These are phyloP conservation scores for Starmerella roubikii DNA, from an alignment of 805 yeast genomes.

Conservation along the genomic window DNA sequence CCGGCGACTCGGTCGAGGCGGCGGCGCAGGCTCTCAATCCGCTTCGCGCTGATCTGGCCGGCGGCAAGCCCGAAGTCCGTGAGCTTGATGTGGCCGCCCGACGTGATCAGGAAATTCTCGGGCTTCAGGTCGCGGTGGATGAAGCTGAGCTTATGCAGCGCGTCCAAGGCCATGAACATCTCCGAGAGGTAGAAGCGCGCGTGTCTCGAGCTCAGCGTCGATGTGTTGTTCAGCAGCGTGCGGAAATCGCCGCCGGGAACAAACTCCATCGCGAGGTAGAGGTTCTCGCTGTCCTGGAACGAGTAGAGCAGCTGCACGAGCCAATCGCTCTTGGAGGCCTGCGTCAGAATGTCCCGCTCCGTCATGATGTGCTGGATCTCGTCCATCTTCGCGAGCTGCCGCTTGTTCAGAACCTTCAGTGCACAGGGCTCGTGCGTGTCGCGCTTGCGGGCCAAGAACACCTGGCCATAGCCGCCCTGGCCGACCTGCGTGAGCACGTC, in stretches of 20 bases:
- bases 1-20: constrained; percentile 31
- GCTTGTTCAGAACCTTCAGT: constrained; percentile 77
- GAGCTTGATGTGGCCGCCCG: constrained; percentile 79
- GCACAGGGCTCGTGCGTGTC: constrained; percentile 96
- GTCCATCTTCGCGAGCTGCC: constrained; percentile 70
- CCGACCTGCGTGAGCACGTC: constrained; percentile 97
- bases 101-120: constrained; percentile 79
- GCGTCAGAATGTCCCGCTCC: constrained; percentile 89
- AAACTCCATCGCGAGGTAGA: constrained; percentile 94
- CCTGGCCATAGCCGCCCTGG: constrained; percentile 99
- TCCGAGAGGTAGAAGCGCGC: constrained; percentile 90
- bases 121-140: constrained; percentile 96
- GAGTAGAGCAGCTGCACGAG: constrained; percentile 85
- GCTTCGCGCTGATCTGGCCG: constrained; percentile 82
- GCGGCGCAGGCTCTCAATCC: constrained; percentile 79
- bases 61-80: constrained; percentile 97
- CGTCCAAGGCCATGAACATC: constrained; percentile 91
- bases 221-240: constrained; percentile 84
- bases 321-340: constrained; percentile 88
- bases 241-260: constrained; percentile 99
- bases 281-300: constrained; percentile 81
- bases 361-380: constrained; percentile 93
- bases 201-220: constrained; percentile 83
- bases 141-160: constrained; percentile 86
- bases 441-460: constrained; percentile 83